These are phyloP conservation scores for Aspergillus viridinutans DNA, from an alignment of 2,329 filamentous ascomycete genomes.

Conservation along the genomic window DNA sequence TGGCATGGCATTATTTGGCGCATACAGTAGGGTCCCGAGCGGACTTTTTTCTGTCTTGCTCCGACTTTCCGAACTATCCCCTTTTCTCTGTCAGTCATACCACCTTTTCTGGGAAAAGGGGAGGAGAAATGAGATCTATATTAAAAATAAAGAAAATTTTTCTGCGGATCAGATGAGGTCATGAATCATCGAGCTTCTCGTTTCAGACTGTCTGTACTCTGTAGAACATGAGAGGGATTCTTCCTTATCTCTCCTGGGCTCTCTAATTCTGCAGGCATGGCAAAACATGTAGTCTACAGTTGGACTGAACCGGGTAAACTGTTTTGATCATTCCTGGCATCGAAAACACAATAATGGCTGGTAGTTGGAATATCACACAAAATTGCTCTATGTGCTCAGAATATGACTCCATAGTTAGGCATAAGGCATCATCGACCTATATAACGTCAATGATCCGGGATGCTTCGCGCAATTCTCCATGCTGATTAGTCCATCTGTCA, in stretches of 20 bases:
- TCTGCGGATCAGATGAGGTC: not conserved
- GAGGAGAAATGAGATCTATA: not conserved
- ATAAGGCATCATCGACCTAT: not conserved
- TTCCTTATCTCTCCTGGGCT: not conserved
- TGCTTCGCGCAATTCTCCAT: constrained; percentile 6
- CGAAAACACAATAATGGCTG: not conserved
- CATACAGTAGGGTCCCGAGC: too few species aligned
- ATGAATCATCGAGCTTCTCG: not conserved
- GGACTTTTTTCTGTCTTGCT: not conserved
- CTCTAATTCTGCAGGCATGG: not conserved
- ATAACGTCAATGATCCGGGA: not conserved
- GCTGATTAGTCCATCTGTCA: constrained; percentile 17
- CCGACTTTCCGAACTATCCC: not conserved
- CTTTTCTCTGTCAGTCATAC: not conserved
- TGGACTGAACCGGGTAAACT: not conserved
- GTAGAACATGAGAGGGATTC: not conserved
- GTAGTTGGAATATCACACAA: not conserved
- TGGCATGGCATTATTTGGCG: not conserved
- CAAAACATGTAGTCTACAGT: not conserved
- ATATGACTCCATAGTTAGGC: not conserved
- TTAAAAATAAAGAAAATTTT: not conserved
- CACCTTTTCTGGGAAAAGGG: not conserved
- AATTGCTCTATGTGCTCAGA: not conserved
- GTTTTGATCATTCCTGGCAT: not conserved
- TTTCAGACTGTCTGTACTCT: not conserved